Percentiles rank a stretch among this genome's conserved stretches.
These are phyloP conservation scores for Schwanniomyces vanrijiae DNA, from an alignment of 805 yeast species.

Conservation along the genomic window DNA sequence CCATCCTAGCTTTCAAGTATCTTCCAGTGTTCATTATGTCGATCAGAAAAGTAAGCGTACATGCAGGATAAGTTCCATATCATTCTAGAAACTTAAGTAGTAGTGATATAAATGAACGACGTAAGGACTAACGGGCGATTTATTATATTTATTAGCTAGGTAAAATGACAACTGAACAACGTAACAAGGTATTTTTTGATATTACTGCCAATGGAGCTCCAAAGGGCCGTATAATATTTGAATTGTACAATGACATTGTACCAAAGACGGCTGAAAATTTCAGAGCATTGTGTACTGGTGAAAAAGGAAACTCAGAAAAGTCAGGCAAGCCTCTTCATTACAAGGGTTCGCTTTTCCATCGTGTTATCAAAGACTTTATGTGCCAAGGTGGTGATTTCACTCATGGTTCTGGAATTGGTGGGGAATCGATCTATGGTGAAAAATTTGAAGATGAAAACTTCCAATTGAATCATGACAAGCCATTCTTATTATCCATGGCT, in stretches of 20 bases:
- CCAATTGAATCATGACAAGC: conserved; percentile 69
- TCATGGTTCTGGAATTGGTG: conserved; percentile 43
- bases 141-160: neutral
- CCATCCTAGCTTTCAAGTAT: too few species aligned
- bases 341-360: conserved; percentile 88
- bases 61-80: conserved; percentile 5
- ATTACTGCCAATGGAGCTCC: conserved; percentile 68
- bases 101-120: neutral
- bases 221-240: conserved; percentile 77
- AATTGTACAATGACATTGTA: conserved; percentile 68
- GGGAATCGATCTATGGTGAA: conserved; percentile 46
- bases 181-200: conserved; percentile 71
- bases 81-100: conserved; percentile 4
- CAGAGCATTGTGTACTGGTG: conserved; percentile 87
- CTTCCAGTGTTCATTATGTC: too few species aligned
- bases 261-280: conserved; percentile 92
- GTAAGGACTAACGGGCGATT: neutral
- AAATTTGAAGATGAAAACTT: conserved; percentile 90
- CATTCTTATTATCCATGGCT: conserved; percentile 93
- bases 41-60: too few species aligned
- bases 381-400: conserved; percentile 87
- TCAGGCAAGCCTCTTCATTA: conserved; percentile 68
- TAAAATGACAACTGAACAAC: conserved; percentile 3
- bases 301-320: conserved; percentile 58
- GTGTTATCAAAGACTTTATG: conserved; percentile 89